Conservation (phyloP, 345 rosid species). For the Eucalyptus tenuipes region DNA sequence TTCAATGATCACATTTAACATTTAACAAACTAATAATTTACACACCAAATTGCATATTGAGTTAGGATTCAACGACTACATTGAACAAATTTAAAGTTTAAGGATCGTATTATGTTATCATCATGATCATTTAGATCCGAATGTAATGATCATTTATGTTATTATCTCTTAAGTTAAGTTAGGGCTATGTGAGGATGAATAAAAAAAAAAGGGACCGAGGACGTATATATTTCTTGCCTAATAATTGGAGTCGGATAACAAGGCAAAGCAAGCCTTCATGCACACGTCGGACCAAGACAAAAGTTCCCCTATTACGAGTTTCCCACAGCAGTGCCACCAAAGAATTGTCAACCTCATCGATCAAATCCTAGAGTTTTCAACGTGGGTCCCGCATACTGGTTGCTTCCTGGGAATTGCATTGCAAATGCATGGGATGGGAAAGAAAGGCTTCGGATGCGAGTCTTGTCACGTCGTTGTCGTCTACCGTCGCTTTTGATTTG, state of each 20-base stretch:
- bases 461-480: background rate
- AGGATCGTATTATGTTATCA: fast-evolving
- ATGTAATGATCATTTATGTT: too few relatives aligned
- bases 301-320: background rate
- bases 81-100: too few relatives aligned
- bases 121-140: too few relatives aligned
- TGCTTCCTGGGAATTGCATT: background rate
- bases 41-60: too few relatives aligned
- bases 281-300: background rate
- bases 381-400: background rate
- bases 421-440: background rate
- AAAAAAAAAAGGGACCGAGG: background rate
- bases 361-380: background rate
- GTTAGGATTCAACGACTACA: fast-evolving
- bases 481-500: background rate
- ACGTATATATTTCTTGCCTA: background rate
- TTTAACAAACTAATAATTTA: too few relatives aligned
- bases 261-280: background rate
- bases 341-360: background rate
- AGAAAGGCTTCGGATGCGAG: background rate
- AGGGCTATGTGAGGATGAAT: background rate
- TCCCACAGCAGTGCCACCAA: background rate
- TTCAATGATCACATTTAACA: fast-evolving
- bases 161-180: background rate
- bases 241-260: background rate